Percentiles rank a stretch among this genome's conserved stretches.
These are phyloP conservation scores for Yarrowia yakushimensis DNA, from an alignment of 805 yeast genomes.

Conservation along the genomic window DNA sequence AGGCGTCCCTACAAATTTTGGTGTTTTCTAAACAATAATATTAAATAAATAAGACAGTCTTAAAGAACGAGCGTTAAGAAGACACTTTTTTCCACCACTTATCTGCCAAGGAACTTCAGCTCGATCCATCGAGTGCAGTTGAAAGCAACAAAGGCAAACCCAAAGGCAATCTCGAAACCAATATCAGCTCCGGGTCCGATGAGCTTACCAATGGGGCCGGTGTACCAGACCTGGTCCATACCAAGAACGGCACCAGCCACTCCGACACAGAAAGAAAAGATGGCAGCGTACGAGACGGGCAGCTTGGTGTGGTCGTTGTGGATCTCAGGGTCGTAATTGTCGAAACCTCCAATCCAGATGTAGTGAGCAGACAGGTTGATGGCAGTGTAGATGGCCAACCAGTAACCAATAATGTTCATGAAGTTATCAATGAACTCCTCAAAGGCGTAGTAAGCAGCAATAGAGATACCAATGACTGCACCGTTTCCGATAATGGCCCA, in stretches of 20 bases:
- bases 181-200: constrained; percentile 83
- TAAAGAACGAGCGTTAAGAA: constrained; percentile 11
- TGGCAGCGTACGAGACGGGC: constrained; percentile 78
- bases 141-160: constrained; percentile 62
- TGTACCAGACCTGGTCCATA: constrained; percentile 83
- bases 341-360: constrained; percentile 62
- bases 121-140: constrained; percentile 61
- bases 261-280: constrained; percentile 75
- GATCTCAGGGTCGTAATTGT: constrained; percentile 59
- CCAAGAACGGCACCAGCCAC: constrained; percentile 83
- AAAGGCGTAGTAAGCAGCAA: constrained; percentile 80
- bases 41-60: constrained; percentile 1
- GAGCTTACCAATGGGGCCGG: constrained; percentile 59
- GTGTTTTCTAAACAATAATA: background rate
- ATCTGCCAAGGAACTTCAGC: constrained; percentile 52
- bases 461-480: constrained; percentile 77
- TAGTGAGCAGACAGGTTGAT: constrained; percentile 79
- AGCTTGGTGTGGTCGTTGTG: constrained; percentile 55
- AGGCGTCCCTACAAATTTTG: background rate
- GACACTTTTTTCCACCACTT: constrained; percentile 25
- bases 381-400: constrained; percentile 79
- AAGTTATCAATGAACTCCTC: constrained; percentile 72
- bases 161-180: constrained; percentile 75
- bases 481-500: constrained; percentile 80
- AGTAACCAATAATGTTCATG: constrained; percentile 89